Percentiles rank a stretch among this genome's conserved stretches.
Conservation (phyloP, 1,284 basidiomycete genomes). For the Pascua sp. region DNA sequence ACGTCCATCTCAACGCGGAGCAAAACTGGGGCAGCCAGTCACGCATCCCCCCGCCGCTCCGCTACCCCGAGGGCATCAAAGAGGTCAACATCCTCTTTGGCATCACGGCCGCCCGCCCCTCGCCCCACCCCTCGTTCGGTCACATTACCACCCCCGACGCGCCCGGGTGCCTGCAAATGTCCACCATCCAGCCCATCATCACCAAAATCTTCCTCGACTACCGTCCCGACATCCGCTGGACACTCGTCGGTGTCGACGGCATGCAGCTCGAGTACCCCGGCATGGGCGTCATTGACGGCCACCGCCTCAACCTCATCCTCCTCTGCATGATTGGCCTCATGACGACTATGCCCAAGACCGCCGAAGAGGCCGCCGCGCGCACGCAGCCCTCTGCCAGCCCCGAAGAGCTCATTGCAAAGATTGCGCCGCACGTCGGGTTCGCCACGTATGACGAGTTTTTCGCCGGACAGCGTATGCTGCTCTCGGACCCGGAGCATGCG, state of each 20-base stretch:
- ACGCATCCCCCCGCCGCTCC: background rate
- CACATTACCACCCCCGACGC: background rate
- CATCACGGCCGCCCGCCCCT: background rate
- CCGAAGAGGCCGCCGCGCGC: no score
- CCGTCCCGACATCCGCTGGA: background rate
- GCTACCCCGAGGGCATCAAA: background rate
- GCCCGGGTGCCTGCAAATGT: background rate
- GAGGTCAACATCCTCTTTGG: background rate
- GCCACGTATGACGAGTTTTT: no score
- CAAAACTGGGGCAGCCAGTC: background rate
- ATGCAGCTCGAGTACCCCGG: constrained; percentile 28
- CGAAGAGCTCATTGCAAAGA: no score
- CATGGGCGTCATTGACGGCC: no score
- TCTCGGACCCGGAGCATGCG: no score
- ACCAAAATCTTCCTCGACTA: background rate
- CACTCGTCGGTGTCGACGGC: no score
- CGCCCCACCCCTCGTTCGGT: background rate
- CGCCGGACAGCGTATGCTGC: no score
- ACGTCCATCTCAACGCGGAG: background rate
- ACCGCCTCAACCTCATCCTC: no score
- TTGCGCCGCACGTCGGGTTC: no score
- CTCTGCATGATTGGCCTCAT: no score
- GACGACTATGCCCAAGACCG: no score
- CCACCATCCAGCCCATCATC: background rate
- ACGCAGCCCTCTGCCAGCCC: no score